Percentiles rank a stretch among this genome's conserved stretches.
Conservation (phyloP, 163 green algal species). For the Scenedesmus sp. region DNA sequence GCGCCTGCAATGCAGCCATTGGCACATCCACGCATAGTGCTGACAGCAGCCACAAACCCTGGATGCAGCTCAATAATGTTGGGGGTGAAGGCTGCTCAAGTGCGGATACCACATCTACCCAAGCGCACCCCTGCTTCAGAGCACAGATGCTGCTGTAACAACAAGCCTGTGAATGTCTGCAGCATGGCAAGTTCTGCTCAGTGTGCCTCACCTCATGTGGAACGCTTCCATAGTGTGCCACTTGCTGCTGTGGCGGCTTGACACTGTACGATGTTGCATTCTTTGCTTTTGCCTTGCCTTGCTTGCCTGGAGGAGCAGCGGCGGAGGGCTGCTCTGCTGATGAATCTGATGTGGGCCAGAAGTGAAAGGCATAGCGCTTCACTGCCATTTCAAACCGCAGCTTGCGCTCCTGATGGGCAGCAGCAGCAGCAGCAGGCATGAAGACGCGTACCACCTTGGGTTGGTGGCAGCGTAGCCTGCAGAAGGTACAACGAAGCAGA, state of each 20-base stretch:
- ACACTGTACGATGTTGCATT: neutral
- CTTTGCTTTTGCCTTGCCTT: neutral
- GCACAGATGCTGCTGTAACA: neutral
- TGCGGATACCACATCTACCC: too few relatives aligned
- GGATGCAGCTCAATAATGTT: neutral
- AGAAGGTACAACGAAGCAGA: too few relatives aligned
- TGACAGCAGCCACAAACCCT: neutral
- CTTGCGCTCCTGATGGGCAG: constrained; percentile 10
- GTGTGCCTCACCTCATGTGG: constrained; percentile 65
- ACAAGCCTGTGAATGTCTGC: neutral
- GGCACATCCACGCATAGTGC: neutral
- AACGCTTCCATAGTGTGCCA: constrained; percentile 58
- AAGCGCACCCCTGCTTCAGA: neutral
- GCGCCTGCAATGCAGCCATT: constrained; percentile 15
- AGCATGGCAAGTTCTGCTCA: neutral
- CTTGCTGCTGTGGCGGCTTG: neutral
- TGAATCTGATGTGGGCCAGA: constrained; percentile 11
- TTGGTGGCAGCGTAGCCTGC: too few relatives aligned
- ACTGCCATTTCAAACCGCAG: constrained; percentile 61
- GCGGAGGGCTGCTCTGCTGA: neutral
- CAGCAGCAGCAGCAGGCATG: constrained; percentile 1
- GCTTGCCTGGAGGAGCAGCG: neutral
- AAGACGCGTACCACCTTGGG: too few relatives aligned
- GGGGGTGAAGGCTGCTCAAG: neutral
- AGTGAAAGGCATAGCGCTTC: constrained; percentile 68